Base-by-base conservation (phyloP, 2,329 filamentous ascomycete genomes). In the Calonectria ilicicola region DNA sequence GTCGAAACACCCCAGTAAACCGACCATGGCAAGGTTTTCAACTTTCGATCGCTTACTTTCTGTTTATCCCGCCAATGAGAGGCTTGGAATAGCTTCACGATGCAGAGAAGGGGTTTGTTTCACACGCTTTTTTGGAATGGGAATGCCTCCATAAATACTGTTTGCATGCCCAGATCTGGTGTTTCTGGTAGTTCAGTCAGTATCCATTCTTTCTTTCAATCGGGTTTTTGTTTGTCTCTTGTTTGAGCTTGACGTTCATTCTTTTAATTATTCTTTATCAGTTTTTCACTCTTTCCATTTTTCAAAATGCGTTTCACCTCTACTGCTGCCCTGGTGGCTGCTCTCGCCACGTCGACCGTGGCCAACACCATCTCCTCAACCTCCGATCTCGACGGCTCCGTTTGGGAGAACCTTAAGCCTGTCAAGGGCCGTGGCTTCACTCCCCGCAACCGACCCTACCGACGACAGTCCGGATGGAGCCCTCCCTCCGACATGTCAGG, bases 401-500 rank as follows among this genome's bases (percentile, higher is more conserved):
- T 77, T 3, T 77, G 75, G 75, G 72, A 70, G 7, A 65, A 62
- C 15, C 63, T 77, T 19, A 62, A 60, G 53, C 53, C 53, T 12
- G 35, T 60, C 21, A 66, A 68, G 17, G 66, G 72, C 4, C 53
- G 51, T 5, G 74, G 27, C 7, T 69, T 64, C 4, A 19, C 49
- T 3, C 21, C 67, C 21, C 58, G 69, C 3, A 77, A 77, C 60
- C 72, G 75, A n/a, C 75, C 75, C 3, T 47, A 58, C 5, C 75
- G 76, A 58, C 75, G 75, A 72, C 76, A 51, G 65, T 75, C 69
- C n/a, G 53, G 53, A 60, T 77, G 73, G 75, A 75, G 69, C 73
- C 75, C 75, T 2, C 75, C 75, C 2, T 49, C 75, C 0, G 42
- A 70, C 21, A 17, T 77, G 15, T 68, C 65, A 6, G 46, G 64